A percentile compares a stretch with the other conserved stretches of the same genome.
Evolutionary conservation across 768 basidiomycete species (phyloP).

Genomic region (Mrakia frigida): DNA sequence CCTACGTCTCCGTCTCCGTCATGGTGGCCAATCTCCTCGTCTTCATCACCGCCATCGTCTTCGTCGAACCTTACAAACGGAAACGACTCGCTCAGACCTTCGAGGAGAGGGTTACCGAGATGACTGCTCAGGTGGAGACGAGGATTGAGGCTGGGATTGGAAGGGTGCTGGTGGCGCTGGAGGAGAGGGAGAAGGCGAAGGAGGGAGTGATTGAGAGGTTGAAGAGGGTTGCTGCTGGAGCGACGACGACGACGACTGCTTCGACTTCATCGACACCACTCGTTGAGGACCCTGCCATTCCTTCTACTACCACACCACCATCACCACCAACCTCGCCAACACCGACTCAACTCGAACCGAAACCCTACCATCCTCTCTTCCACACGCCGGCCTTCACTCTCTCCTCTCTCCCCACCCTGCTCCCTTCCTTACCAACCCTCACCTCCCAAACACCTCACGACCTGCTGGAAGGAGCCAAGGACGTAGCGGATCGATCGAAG

Average conservation of each 20-base stretch:
- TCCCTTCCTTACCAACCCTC: neutral
- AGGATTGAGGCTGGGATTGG: conserved; percentile 36
- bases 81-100: conserved; percentile 78
- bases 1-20: conserved; percentile 82
- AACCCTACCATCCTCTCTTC: neutral
- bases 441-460: neutral
- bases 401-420: neutral
- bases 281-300: too few species aligned
- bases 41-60: conserved; percentile 78
- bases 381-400: neutral
- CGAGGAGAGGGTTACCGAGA: conserved; percentile 66
- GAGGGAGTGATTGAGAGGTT: neutral
- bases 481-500: neutral
- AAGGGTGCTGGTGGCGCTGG: conserved; percentile 27
- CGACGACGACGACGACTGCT: neutral
- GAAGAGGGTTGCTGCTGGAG: neutral
- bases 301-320: neutral
- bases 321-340: neutral
- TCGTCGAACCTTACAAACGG: conserved; percentile 97
- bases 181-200: neutral
- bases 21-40: conserved; percentile 83
- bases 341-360: neutral
- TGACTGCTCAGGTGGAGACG: conserved; percentile 52
- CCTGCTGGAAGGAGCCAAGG: neutral
- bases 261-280: neutral